Evolutionary conservation across 345 rosid genomes (phyloP), one percentile per base, ranked within the genome.

Genomic region (Eucalyptus microcorys): DNA sequence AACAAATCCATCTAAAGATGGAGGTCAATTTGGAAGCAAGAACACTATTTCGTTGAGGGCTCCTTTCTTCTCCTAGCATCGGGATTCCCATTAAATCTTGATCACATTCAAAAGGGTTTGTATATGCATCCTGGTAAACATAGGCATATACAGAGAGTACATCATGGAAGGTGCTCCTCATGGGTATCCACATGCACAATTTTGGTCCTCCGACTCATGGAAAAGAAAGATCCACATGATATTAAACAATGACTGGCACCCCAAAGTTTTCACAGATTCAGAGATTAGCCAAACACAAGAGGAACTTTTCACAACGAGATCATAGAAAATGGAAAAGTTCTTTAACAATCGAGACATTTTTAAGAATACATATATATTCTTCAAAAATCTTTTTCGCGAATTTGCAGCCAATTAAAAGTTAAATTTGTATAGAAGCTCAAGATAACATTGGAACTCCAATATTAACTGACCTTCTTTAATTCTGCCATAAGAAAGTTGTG

Each of bases 391-490:
- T 30, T 61, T 2, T 4, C 3, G 9, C 5, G 1, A 61, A 61
- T 13, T 61, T 61, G 4, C 68, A 14, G 68, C 68, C 16, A 30
- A 13, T 61, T 30, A 61, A 61, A 61, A 61, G 68, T 61, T 12
- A 27, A 40, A 68, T 34, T 17, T 34, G 24, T 34, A 32, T 34
- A 68, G 19, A 68, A 68, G 43, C 10, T 9, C 43, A 34, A 68
- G 80, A 32, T 32, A 34, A 16, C 24, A 9, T 68, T 68, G 43
- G 24, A 68, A 68, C 42, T 68, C 86, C 81, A 87, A 47, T 14
- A 87, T 85, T 24, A 61, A 4, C 64, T n/a, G 43, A 95, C 97
- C 95, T 92, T 89, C 26, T 64, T 49, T 57, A 53, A 53, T 50
- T 71, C 90, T 59, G 88, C 87, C 76, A 91, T 86, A 53, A 87